These are phyloP conservation scores for Lachancea lanzarotensis DNA, from an alignment of 805 yeast genomes.

Conservation along the genomic window DNA sequence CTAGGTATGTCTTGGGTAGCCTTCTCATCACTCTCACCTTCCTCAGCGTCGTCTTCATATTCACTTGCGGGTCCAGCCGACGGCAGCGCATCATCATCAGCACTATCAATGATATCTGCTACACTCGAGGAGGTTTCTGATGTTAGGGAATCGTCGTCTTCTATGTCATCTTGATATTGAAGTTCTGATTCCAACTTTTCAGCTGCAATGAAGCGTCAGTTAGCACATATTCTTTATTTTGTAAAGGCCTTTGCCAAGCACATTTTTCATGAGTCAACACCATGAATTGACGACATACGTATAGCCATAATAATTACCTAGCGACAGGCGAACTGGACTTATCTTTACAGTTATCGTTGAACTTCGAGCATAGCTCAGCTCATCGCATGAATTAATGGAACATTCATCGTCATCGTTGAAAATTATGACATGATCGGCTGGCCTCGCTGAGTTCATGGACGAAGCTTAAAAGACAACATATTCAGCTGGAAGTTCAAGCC, in stretches of 20 bases:
- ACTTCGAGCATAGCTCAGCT: background rate
- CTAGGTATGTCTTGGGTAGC: background rate
- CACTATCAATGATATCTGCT: background rate
- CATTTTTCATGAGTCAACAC: too few species aligned
- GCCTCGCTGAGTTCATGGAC: too few species aligned
- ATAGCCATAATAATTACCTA: background rate
- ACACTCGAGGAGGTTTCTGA: background rate
- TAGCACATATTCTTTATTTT: too few species aligned
- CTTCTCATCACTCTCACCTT: background rate
- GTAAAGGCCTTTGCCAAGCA: too few species aligned
- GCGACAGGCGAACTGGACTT: background rate
- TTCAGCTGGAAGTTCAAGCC: too few species aligned
- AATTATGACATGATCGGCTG: background rate
- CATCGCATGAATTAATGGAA: background rate
- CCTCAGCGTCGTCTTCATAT: conserved; percentile 1
- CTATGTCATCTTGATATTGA: conserved; percentile 1
- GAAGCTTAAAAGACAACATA: too few species aligned
- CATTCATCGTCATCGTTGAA: background rate
- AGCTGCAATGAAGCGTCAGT: background rate
- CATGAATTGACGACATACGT: background rate
- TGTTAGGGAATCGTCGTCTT: background rate
- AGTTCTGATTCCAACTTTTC: background rate
- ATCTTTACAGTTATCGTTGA: background rate
- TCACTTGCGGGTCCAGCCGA: conserved; percentile 1
- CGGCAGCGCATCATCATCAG: background rate